Evolutionary conservation across 2,329 filamentous ascomycete species (phyloP).

Genomic region (Alternaria incomplexa): DNA sequence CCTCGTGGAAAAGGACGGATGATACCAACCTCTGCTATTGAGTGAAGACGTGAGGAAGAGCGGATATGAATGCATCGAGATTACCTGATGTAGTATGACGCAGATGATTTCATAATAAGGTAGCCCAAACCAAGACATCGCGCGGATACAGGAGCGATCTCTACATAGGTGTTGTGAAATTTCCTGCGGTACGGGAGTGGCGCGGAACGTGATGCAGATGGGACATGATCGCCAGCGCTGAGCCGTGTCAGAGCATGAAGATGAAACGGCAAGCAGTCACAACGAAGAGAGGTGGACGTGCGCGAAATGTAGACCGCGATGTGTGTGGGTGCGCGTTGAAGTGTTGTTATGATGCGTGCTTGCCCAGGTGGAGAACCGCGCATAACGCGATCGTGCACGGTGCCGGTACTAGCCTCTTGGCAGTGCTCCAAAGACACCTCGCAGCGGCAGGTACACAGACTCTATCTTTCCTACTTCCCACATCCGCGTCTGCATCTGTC

Average conservation of each 20-base stretch:
- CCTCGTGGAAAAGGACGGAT: not conserved
- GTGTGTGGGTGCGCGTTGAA: not conserved
- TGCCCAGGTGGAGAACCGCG: too few relatives aligned
- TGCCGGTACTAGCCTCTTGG: too few relatives aligned
- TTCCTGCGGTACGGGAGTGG: not conserved
- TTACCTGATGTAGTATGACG: not conserved
- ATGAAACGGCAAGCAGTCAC: not conserved
- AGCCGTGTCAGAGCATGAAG: not conserved
- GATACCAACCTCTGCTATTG: not conserved
- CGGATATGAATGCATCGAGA: not conserved
- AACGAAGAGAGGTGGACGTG: not conserved
- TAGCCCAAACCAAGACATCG: not conserved
- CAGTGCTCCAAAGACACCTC: too few relatives aligned
- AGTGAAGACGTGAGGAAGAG: not conserved
- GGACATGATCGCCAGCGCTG: not conserved
- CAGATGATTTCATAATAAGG: too few relatives aligned
- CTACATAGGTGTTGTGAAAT: not conserved
- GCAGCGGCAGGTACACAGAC: too few relatives aligned
- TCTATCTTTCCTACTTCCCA: too few relatives aligned
- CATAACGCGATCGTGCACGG: too few relatives aligned
- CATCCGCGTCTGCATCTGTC: too few relatives aligned
- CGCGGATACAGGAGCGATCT: not conserved
- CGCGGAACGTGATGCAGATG: not conserved
- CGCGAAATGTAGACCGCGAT: not conserved
- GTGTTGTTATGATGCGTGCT: not conserved